A percentile compares a stretch with the other conserved stretches of the same genome.
Evolutionary conservation across 495 filamentous ascomycete species (phyloP).

Genomic region (Aspergillus incahuasiensis): DNA sequence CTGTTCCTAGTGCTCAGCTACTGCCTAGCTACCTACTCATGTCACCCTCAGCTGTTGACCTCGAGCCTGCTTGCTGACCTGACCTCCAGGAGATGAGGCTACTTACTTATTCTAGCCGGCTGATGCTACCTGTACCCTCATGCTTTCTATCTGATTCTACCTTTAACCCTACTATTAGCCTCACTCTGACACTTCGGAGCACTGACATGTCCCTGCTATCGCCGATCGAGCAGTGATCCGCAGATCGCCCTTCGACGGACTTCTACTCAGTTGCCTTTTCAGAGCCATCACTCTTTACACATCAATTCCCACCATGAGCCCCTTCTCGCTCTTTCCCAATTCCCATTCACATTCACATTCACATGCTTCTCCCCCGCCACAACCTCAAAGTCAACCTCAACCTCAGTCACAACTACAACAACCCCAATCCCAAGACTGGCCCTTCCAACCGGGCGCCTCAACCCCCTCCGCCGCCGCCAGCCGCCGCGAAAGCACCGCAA

Average conservation of each 20-base stretch:
- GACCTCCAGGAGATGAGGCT: background rate
- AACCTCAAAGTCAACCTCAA: too few species aligned
- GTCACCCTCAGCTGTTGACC: background rate
- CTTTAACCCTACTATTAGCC: background rate
- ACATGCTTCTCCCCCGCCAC: too few species aligned
- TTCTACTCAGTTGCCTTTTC: background rate
- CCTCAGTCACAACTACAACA: too few species aligned
- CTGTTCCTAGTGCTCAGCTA: background rate
- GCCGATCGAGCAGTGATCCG: background rate
- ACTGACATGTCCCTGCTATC: background rate
- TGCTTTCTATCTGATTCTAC: background rate
- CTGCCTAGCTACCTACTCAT: background rate
- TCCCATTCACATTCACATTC: too few species aligned
- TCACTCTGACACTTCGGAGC: background rate
- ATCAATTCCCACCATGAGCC: constrained; percentile 10
- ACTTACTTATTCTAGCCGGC: background rate
- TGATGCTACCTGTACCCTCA: background rate
- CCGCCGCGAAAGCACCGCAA: constrained; percentile 22
- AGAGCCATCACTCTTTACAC: background rate
- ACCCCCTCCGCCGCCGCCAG: background rate
- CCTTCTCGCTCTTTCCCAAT: constrained; percentile 7
- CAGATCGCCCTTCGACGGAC: background rate
- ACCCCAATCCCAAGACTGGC: constrained; percentile 31
- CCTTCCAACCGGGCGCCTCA: too few species aligned
- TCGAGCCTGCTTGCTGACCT: background rate